Evolutionary conservation across 371 early-diverging fungal genomes (phyloP).

Genomic region (Gilbertella persicaria): DNA sequence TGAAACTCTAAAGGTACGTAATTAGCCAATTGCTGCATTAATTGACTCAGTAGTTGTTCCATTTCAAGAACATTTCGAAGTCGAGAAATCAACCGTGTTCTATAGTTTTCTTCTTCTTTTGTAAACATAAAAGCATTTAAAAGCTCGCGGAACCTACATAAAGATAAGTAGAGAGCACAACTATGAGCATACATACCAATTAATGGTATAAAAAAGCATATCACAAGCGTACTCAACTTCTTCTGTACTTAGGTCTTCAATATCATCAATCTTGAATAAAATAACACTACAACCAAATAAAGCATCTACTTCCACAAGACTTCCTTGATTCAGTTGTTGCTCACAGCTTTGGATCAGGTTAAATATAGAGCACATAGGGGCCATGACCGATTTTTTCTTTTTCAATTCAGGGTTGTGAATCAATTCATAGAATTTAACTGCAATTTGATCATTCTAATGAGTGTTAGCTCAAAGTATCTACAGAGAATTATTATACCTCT

Average conservation of each 20-base stretch:
- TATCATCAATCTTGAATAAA: slow-evolving; percentile 37
- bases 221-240: slow-evolving; percentile 45
- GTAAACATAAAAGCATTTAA: slow-evolving; percentile 67
- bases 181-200: slow-evolving; percentile 45
- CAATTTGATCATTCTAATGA: slow-evolving; percentile 11
- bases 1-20: slow-evolving; percentile 51
- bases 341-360: slow-evolving; percentile 76
- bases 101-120: slow-evolving; percentile 37
- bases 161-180: background rate
- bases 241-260: slow-evolving; percentile 17
- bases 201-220: slow-evolving; percentile 57
- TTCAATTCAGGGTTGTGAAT: slow-evolving; percentile 21
- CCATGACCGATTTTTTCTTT: slow-evolving; percentile 38
- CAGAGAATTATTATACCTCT: slow-evolving; percentile 27
- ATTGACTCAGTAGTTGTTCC: slow-evolving; percentile 45
- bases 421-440: slow-evolving; percentile 19
- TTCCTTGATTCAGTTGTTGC: slow-evolving; percentile 54
- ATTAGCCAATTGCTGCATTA: slow-evolving; percentile 33
- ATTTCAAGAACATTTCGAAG: slow-evolving; percentile 35
- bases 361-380: slow-evolving; percentile 70
- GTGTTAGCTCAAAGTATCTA: background rate
- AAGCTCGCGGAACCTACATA: slow-evolving; percentile 70
- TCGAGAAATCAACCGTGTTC: slow-evolving; percentile 29
- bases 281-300: slow-evolving; percentile 70
- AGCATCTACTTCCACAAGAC: slow-evolving; percentile 71